Evolutionary conservation across 106 monocot species (phyloP).

Genomic region (Dendrobium chrysotoxum): DNA sequence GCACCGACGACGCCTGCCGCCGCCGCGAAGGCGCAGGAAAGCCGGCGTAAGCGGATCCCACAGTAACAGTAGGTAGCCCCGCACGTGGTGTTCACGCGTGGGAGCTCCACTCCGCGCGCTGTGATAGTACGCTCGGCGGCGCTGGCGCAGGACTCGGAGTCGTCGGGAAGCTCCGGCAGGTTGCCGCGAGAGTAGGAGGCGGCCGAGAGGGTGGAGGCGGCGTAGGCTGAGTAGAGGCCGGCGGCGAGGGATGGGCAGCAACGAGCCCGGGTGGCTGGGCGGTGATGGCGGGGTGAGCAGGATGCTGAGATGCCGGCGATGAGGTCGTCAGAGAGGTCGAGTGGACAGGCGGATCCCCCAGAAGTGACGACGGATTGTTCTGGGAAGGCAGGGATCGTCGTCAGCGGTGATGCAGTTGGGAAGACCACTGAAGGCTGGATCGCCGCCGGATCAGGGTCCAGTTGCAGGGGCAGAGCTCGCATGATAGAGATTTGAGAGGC

Average conservation of each 20-base stretch:
- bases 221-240: constrained; percentile 64
- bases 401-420: constrained; percentile 13
- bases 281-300: constrained; percentile 29
- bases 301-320: constrained; percentile 37
- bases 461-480: constrained; percentile 10
- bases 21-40: constrained; percentile 29
- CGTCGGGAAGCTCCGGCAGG: constrained; percentile 67
- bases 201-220: constrained; percentile 38
- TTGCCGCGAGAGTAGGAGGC: constrained; percentile 9
- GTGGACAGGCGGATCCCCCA: constrained; percentile 27
- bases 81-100: constrained; percentile 68
- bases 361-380: constrained; percentile 55
- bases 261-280: constrained; percentile 19
- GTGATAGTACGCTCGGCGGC: constrained; percentile 47
- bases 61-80: constrained; percentile 70
- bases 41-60: constrained; percentile 53
- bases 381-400: constrained; percentile 88
- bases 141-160: constrained; percentile 61
- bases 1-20: neutral
- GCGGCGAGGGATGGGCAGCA: constrained; percentile 84
- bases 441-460: constrained; percentile 11
- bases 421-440: constrained; percentile 17
- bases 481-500: neutral
- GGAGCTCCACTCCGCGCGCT: constrained; percentile 29
- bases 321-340: constrained; percentile 44